Evolutionary conservation across 495 filamentous ascomycete genomes (phyloP).

Genomic region (Lasiosphaeria ovina): DNA sequence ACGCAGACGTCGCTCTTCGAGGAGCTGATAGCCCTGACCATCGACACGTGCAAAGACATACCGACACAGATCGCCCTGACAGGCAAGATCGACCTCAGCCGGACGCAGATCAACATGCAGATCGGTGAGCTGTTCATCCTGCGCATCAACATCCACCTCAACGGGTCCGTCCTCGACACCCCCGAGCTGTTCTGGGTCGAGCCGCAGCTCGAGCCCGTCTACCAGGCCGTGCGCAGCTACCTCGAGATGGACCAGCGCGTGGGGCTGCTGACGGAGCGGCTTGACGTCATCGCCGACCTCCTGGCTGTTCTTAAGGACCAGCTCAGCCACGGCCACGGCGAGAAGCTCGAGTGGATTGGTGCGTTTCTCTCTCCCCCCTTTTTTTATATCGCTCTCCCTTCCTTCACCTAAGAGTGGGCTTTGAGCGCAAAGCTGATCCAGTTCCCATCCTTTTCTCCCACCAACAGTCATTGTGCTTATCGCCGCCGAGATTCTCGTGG

Average conservation of each 20-base stretch:
- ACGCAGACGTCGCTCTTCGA: conserved; percentile 91
- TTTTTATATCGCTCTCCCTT: conserved; percentile 1
- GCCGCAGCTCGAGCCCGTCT: conserved; percentile 91
- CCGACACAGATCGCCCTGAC: conserved; percentile 87
- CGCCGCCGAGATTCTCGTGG: conserved; percentile 92
- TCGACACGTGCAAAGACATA: conserved; percentile 83
- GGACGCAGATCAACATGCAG: conserved; percentile 93
- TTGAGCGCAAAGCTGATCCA: neutral
- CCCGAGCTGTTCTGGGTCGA: conserved; percentile 99
- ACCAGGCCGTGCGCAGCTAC: conserved; percentile 90
- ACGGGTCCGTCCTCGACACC: conserved; percentile 94
- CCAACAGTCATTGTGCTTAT: conserved; percentile 84
- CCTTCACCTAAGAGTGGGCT: too few relatives aligned
- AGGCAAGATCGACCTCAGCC: conserved; percentile 80
- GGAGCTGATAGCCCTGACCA: conserved; percentile 89
- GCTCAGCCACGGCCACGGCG: conserved; percentile 91
- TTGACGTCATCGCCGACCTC: conserved; percentile 93
- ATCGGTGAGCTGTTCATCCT: conserved; percentile 97
- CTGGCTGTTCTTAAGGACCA: conserved; percentile 95
- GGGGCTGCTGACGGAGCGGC: conserved; percentile 79
- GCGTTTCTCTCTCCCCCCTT: conserved; percentile 31
- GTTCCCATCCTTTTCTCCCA: neutral
- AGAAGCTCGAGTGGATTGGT: conserved; percentile 96
- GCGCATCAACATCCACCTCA: conserved; percentile 94
- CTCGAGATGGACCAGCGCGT: conserved; percentile 97